Percentiles rank a stretch among this genome's conserved stretches.
Evolutionary conservation across 139 green algal genomes (phyloP).

Genomic region (Microglena sp.): DNA sequence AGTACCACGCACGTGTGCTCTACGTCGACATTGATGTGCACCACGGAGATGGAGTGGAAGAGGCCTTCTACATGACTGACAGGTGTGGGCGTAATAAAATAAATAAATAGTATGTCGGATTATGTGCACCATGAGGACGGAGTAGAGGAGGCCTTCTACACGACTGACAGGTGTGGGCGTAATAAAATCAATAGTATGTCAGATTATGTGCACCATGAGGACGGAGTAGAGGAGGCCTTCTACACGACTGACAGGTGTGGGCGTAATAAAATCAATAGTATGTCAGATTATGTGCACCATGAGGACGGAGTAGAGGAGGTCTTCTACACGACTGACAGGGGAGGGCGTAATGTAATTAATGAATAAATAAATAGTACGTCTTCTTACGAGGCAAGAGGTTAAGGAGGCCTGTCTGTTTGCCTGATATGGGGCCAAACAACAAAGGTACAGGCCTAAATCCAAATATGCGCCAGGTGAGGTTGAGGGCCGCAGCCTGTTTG

Average conservation of each 20-base stretch:
- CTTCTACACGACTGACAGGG: slow-evolving; percentile 63
- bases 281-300: slow-evolving; percentile 94
- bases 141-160: slow-evolving; percentile 95
- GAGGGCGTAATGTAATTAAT: no score
- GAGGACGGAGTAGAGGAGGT: slow-evolving; percentile 98
- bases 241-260: slow-evolving; percentile 38
- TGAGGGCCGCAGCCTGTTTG: no score
- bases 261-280: no score
- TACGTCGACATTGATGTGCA: slow-evolving; percentile 94
- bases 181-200: no score
- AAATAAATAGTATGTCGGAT: no score
- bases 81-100: no score
- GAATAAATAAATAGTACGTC: no score
- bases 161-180: slow-evolving; percentile 33
- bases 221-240: slow-evolving; percentile 98
- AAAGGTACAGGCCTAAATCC: no score
- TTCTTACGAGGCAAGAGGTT: no score
- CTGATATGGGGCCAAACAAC: no score
- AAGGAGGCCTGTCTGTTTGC: no score
- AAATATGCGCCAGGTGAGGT: no score
- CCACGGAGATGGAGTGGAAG: slow-evolving; percentile 95
- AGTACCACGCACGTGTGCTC: slow-evolving; percentile 77
- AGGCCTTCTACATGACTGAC: slow-evolving; percentile 79
- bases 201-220: slow-evolving; percentile 93
- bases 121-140: slow-evolving; percentile 97